Evolutionary conservation across 148 eudicot genomes (phyloP), one percentile per base, ranked within the genome.

Genomic region (Camellia lanceoleosa): DNA sequence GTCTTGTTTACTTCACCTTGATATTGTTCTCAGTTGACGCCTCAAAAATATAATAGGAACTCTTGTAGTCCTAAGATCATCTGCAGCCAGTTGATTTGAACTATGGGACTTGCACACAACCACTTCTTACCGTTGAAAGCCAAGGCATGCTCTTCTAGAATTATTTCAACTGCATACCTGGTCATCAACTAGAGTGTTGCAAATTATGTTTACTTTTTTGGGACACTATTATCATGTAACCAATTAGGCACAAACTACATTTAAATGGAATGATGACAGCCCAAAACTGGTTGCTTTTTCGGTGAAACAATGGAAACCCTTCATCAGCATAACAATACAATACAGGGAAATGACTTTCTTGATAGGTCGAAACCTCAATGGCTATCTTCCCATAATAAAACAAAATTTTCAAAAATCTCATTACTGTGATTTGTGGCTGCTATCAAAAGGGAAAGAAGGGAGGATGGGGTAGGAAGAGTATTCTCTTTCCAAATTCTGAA

Each of bases 151-250:
- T 51, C 58, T 55, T 73, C 76, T 73, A 73, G 18, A 30, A 14
- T 38, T 15, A 55, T 73, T 72, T 73, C 63, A 55, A 70, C 74
- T 70, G 38, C 74, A 55, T 70, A 19, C 51, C 38, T 9, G 5
- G 74, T 68, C 20, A 18, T 20, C 38, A 18, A n/a, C 14, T 46
- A 18, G 15, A 47, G 15, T 46, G 5, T 5, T 3, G 19, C n/a
- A 59, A 16, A 14, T 59, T 16, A 3, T 14, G 3, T 59, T 30
- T 1, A 30, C 38, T 30, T 30, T 30, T 59, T 16, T 5, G 3
- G 62, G 62, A 16, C 3, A 59, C 19, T 59, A 59, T 59, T 59
- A 59, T 16, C 16, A 59, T 14, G 62, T 59, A 59, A 3, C 19
- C 7, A n/a, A 59, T 4, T 16, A 59, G 62, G 62, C n/a, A 59